Percentiles rank a stretch among this genome's conserved stretches.
Conservation (phyloP, 148 eudicot genomes). For the Chenopodium quinoa region DNA sequence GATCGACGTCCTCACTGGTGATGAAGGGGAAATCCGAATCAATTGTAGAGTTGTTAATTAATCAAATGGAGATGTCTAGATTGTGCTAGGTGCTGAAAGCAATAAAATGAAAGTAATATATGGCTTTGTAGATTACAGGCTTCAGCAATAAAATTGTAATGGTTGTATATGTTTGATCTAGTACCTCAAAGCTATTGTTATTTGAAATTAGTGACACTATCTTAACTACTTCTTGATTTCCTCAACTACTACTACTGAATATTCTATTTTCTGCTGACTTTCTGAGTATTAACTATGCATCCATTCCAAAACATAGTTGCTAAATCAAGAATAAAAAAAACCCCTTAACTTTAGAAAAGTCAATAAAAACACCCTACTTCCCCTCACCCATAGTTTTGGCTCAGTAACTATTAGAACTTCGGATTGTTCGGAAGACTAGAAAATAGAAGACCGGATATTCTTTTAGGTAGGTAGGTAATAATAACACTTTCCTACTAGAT, state of each 20-base stretch:
- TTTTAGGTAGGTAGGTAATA: too few relatives aligned
- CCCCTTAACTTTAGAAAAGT: neutral
- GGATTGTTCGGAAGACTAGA: too few relatives aligned
- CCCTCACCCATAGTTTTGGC: neutral
- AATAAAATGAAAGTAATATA: constrained; percentile 6
- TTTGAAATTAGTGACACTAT: neutral
- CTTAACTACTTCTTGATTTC: constrained; percentile 1
- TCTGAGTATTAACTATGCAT: neutral
- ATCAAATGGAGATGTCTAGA: neutral
- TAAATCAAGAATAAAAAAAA: neutral
- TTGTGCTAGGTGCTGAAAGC: neutral
- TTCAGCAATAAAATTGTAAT: neutral
- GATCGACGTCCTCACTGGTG: constrained; percentile 60
- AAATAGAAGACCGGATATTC: too few relatives aligned
- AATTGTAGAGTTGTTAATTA: constrained; percentile 62
- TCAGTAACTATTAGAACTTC: neutral
- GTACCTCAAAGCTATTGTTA: constrained; percentile 3
- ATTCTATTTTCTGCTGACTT: neutral
- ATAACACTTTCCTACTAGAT: too few relatives aligned
- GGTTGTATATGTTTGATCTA: constrained; percentile 6
- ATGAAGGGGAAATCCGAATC: constrained; percentile 55
- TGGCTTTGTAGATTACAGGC: constrained; percentile 18
- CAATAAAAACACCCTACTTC: neutral
- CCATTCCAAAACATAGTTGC: neutral
- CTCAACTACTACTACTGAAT: constrained; percentile 1